A percentile compares a stretch with the other conserved stretches of the same genome.
Evolutionary conservation across 208 protist genomes (phyloP).

Genomic region (Trypanosoma boissoni): DNA sequence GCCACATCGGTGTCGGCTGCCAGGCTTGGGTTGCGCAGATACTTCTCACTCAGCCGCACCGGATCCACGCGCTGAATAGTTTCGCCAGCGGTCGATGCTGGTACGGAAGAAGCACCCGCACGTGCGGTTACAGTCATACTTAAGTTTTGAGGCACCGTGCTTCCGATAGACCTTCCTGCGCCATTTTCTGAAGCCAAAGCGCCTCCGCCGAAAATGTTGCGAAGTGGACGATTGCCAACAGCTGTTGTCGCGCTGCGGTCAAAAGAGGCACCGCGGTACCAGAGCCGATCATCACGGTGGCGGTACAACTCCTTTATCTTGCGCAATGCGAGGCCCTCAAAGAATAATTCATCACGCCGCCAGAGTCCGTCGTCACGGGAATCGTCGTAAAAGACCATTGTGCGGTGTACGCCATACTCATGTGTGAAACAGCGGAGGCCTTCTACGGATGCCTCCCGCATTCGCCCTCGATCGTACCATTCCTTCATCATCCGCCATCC

Average conservation of each 20-base stretch:
- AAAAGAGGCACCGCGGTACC: constrained; percentile 81
- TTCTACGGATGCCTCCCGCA: constrained; percentile 54
- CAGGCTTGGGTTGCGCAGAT: constrained; percentile 43
- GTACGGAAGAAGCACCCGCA: constrained; percentile 15
- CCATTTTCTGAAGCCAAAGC: no score
- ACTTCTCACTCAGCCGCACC: constrained; percentile 84
- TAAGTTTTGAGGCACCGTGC: no score
- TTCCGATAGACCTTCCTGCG: no score
- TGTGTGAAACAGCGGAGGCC: constrained; percentile 67
- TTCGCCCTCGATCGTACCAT: constrained; percentile 81
- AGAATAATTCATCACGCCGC: constrained; percentile 75
- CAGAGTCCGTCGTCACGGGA: constrained; percentile 80
- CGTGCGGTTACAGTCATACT: constrained; percentile 36
- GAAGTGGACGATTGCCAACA: not conserved
- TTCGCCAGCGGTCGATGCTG: constrained; percentile 21
- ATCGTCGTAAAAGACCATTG: constrained; percentile 85
- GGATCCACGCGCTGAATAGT: constrained; percentile 69
- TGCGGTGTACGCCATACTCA: constrained; percentile 60
- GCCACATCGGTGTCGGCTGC: constrained; percentile 58
- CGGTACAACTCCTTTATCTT: constrained; percentile 89
- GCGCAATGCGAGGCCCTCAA: constrained; percentile 45
- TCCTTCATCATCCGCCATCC: constrained; percentile 39
- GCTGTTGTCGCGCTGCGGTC: not conserved
- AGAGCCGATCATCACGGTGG: constrained; percentile 63
- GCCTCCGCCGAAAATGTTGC: no score